Base-by-base conservation (phyloP, 2,329 filamentous ascomycete species). In the Aureobasidium mangrovei region DNA sequence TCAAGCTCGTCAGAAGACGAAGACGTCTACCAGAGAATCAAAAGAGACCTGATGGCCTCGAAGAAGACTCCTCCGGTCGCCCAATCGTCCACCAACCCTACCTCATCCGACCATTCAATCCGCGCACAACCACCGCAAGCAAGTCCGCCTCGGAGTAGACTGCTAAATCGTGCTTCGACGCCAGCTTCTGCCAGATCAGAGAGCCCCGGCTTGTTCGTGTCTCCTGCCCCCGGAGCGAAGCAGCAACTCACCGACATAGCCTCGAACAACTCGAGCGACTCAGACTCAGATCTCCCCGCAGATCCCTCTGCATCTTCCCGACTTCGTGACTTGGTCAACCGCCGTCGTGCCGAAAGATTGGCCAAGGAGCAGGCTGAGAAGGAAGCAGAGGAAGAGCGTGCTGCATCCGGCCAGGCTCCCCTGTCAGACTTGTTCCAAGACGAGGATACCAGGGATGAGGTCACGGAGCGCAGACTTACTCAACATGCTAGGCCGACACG, bases 321-420 rank as follows among this genome's bases (percentile, higher is more conserved):
- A 4, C 84, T 95, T 63, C 75, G 82, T 57, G 85, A 84, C 6
- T 78, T 94, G 0, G 79, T 93, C 8, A 82, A 82, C 43, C 80
- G 82, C 62, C 93, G 91, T 64, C 80, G 83, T 47, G 78, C 83
- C 58, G 85, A 93, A 64, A 79, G 85, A 6, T 72, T 83, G 35
- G 84, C 80, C 3, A 81, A 77, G 49, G 85, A 93, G 62, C 81
- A 79, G 24, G 77, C 41, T 72, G 74, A 61, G 68, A 65, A 35
- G 68, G 70, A 60, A 72, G 70, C 63, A 68, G 66, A 58, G 68
- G 62, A 78, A 57, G 52, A 58, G 31, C 40, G 48, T 38, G 42
- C 39, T 8, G 28, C 32, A n/a, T 60, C 47, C 24, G 29, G 54
- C 1, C 57, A 59, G 24, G 46, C 57, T 28, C 48, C 54, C 7